These are phyloP conservation scores for Ramichloridium luteum DNA, from an alignment of 2,329 filamentous ascomycete species.

Conservation along the genomic window DNA sequence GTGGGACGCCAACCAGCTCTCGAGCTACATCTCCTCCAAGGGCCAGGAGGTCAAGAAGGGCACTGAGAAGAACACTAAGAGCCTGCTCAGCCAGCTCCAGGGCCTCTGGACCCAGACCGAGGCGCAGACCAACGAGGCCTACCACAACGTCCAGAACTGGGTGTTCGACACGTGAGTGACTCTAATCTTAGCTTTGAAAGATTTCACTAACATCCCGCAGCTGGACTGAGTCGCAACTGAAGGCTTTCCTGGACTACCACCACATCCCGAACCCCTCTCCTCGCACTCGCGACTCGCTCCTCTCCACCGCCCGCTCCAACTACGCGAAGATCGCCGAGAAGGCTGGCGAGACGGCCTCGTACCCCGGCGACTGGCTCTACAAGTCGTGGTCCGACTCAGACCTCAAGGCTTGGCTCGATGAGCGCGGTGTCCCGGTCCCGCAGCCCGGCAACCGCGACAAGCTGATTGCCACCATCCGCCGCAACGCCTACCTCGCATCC, in stretches of 20 bases:
- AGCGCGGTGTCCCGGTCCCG: slow-evolving; percentile 71
- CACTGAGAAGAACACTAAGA: slow-evolving; percentile 56
- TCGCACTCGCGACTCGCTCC: slow-evolving; percentile 67
- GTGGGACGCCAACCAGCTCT: slow-evolving; percentile 62
- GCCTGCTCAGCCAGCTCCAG: slow-evolving; percentile 57
- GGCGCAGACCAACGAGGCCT: slow-evolving; percentile 61
- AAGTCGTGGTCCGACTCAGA: slow-evolving; percentile 85
- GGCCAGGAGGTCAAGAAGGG: slow-evolving; percentile 57
- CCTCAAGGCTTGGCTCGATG: slow-evolving; percentile 85
- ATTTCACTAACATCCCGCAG: slow-evolving; percentile 42
- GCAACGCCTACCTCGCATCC: slow-evolving; percentile 56
- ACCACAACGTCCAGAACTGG: slow-evolving; percentile 69
- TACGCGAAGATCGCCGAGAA: slow-evolving; percentile 70
- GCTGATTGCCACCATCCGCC: slow-evolving; percentile 76
- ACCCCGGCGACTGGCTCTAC: slow-evolving; percentile 93
- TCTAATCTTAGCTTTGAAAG: too few species aligned
- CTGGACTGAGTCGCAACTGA: slow-evolving; percentile 87
- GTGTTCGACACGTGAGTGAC: slow-evolving; percentile 67
- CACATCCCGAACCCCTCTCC: slow-evolving; percentile 79
- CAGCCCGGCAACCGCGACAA: slow-evolving; percentile 77
- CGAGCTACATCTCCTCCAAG: slow-evolving; percentile 55
- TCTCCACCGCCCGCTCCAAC: slow-evolving; percentile 65
- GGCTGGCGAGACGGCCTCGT: slow-evolving; percentile 63
- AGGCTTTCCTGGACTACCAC: slow-evolving; percentile 82
- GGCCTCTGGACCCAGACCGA: slow-evolving; percentile 66